Evolutionary conservation across 345 rosid genomes (phyloP).

Genomic region (Salix brachista): DNA sequence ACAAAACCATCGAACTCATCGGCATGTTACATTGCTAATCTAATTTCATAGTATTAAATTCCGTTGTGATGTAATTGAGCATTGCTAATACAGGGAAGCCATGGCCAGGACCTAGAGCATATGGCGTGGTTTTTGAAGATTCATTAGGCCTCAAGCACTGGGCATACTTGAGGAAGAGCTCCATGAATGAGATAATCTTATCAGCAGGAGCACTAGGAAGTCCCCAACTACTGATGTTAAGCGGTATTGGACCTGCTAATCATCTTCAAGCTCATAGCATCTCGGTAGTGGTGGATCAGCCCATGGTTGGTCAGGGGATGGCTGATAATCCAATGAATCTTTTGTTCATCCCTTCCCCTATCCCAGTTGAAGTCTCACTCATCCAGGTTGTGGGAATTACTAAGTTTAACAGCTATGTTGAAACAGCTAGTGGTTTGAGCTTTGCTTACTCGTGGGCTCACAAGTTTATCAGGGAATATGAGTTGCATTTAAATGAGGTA

Average conservation of each 20-base stretch:
- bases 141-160: constrained; percentile 39
- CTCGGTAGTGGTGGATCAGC: constrained; percentile 49
- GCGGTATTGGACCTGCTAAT: constrained; percentile 61
- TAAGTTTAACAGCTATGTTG: constrained; percentile 44
- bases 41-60: background rate
- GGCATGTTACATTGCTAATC: background rate
- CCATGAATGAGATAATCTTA: constrained; percentile 54
- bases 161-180: constrained; percentile 32
- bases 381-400: constrained; percentile 68
- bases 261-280: constrained; percentile 48
- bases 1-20: too few species aligned
- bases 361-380: constrained; percentile 56
- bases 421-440: constrained; percentile 55
- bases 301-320: constrained; percentile 79
- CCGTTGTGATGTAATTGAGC: background rate
- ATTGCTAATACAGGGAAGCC: constrained; percentile 20
- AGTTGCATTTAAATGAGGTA: constrained; percentile 44
- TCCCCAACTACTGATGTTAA: constrained; percentile 78
- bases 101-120: constrained; percentile 47
- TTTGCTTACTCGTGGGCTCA: constrained; percentile 43
- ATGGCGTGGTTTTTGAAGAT: constrained; percentile 62
- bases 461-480: constrained; percentile 25
- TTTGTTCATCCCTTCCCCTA: constrained; percentile 56
- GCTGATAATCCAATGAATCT: constrained; percentile 75
- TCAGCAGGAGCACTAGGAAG: constrained; percentile 85